A percentile compares a stretch with the other conserved stretches of the same genome.
Evolutionary conservation across 2,329 filamentous ascomycete genomes (phyloP).

Genomic region (Metarhizium humberi): DNA sequence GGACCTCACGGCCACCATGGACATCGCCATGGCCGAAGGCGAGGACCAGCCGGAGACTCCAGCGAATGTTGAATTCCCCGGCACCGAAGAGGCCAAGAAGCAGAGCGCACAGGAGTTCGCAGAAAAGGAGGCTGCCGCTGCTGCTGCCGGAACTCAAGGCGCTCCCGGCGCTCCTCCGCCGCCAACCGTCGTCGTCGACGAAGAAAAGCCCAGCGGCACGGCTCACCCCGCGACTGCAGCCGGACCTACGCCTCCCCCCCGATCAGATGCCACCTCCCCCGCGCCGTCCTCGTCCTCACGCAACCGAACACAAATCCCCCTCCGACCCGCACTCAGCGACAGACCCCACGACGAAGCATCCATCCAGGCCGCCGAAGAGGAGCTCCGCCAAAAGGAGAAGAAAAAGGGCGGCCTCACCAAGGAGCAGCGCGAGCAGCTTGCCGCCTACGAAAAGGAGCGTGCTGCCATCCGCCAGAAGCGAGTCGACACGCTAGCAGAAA

Average conservation of each 20-base stretch:
- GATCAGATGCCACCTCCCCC: slow-evolving; percentile 27
- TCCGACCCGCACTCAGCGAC: slow-evolving; percentile 82
- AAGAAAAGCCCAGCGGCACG: slow-evolving; percentile 21
- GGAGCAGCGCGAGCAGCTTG: slow-evolving; percentile 87
- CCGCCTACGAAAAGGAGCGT: slow-evolving; percentile 80
- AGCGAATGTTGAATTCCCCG: slow-evolving; percentile 43
- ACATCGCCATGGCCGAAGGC: slow-evolving; percentile 83
- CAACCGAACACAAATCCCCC: slow-evolving; percentile 50
- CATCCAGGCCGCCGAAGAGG: slow-evolving; percentile 57
- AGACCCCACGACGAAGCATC: slow-evolving; percentile 60
- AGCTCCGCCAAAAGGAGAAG: slow-evolving; percentile 50
- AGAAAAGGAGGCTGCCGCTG: background rate
- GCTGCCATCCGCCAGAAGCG: slow-evolving; percentile 79
- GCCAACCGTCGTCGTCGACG: slow-evolving; percentile 31
- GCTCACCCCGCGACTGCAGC: background rate
- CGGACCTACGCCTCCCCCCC: slow-evolving; percentile 17
- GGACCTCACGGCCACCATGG: slow-evolving; percentile 95
- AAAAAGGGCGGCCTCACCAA: slow-evolving; percentile 81
- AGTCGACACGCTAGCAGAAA: slow-evolving; percentile 72
- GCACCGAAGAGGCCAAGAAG: slow-evolving; percentile 45
- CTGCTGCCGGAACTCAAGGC: slow-evolving; percentile 12
- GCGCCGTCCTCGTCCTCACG: slow-evolving; percentile 33
- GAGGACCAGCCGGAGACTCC: slow-evolving; percentile 41
- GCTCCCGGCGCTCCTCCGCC: slow-evolving; percentile 13
- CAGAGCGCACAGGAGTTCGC: slow-evolving; percentile 39